Base-by-base conservation (phyloP, 148 eudicot genomes). In the Simmondsia chinensis region DNA sequence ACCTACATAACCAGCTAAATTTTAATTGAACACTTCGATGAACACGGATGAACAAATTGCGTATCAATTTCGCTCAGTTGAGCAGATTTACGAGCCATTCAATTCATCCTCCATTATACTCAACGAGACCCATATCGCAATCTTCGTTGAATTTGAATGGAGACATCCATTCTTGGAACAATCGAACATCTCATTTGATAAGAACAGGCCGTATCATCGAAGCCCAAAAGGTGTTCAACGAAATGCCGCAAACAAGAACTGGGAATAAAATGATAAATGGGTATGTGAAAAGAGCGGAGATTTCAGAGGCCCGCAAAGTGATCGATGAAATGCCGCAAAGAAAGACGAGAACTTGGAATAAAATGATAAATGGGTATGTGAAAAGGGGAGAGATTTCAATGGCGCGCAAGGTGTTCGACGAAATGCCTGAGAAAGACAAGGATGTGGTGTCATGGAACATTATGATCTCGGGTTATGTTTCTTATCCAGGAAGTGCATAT, bases 391-490 rank as follows among this genome's bases (percentile, higher is more conserved):
- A 71, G 55, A 29, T 71, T 9, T 22, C 38, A 13, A 30, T 50
- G 21, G 82, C 82, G 1, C 73, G 74, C 4, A 60, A 42, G 14
- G 46, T 75, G 56, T 71, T 71, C 35, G 74, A 75, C 21, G 61
- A 75, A 48, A 70, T 75, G 70, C 70, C 68, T 7, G 67, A 51
- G 17, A 60, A 61, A 27, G 55, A 43, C 7, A 71, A 28, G 61
- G 70, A 66, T 56, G 59, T 63, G 3, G 68, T 71, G 4, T 54
- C 76, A 7, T 75, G 81, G 82, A 75, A 75, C 42, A 42, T 71
- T 27, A 70, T 75, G 70, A 48, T 75, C 6, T 67, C 73, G 0
- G 77, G 74, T 19, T 75, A 75, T 41, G 58, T 71, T 26, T 71
- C 68, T 7, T 64, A 56, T 33, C 48, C 24, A 47, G 73, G 68